phyloP scores from a whole-genome alignment of 805 yeast species.

The Kodamaea jinghongensis region DNA sequence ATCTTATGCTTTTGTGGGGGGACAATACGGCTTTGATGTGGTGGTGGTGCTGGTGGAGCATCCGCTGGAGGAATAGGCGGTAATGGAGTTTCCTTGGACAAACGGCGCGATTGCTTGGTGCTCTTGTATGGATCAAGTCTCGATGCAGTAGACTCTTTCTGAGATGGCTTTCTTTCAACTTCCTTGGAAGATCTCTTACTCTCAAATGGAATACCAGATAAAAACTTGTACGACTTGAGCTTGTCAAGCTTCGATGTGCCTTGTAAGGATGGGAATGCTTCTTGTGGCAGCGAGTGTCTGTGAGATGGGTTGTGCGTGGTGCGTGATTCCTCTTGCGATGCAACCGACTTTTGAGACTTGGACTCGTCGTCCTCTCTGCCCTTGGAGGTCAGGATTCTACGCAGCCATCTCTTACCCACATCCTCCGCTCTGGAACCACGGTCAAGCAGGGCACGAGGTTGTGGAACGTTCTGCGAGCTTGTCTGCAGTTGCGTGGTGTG shows the following conservation, averaged over 20 bases:
- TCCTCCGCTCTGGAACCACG: no score
- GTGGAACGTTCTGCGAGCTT: no score
- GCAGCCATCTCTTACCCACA: no score
- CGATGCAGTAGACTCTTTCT: neutral
- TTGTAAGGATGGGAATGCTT: slow-evolving; percentile 5
- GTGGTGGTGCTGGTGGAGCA: neutral
- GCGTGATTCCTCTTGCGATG: no score
- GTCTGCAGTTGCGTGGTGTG: no score
- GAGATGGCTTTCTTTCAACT: no score
- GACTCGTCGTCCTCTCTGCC: no score
- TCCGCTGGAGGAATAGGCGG: slow-evolving; percentile 5
- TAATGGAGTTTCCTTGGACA: slow-evolving; percentile 5
- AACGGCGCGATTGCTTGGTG: slow-evolving; percentile 4
- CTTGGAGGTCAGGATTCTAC: no score
- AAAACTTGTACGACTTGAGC: slow-evolving; percentile 1
- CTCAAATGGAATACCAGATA: neutral
- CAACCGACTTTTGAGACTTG: no score
- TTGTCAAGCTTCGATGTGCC: slow-evolving; percentile 3
- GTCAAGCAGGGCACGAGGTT: no score
- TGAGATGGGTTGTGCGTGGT: no score
- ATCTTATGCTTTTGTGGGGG: neutral
- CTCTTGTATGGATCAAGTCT: slow-evolving; percentile 2
- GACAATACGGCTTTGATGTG: neutral
- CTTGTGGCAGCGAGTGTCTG: slow-evolving; percentile 1
- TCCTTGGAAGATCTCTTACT: no score